Conservation (phyloP, 176 grass and related monocot species). For the Elaeis guineensis region DNA sequence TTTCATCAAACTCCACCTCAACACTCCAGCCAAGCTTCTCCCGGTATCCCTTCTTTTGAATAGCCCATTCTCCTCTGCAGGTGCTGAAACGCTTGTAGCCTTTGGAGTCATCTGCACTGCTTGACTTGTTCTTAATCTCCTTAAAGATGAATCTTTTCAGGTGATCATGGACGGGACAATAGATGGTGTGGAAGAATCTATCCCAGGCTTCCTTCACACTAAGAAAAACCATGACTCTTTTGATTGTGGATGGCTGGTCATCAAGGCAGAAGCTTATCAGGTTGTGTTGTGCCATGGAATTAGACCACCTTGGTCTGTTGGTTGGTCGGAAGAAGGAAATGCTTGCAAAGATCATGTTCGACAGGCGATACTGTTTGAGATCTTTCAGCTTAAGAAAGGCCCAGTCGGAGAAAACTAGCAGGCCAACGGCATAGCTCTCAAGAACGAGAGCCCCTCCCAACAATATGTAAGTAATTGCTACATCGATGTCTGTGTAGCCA, state of each 20-base stretch:
- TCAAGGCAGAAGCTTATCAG: slow-evolving; percentile 20
- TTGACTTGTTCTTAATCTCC: slow-evolving; percentile 17
- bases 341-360: background rate
- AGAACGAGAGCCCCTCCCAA: slow-evolving; percentile 31
- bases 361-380: background rate
- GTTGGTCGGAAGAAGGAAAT: background rate
- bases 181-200: slow-evolving; percentile 2
- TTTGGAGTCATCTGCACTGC: background rate
- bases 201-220: background rate
- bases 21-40: background rate
- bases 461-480: slow-evolving; percentile 42
- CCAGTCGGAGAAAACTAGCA: slow-evolving; percentile 20
- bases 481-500: slow-evolving; percentile 9
- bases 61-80: background rate
- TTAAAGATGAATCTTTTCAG: slow-evolving; percentile 24
- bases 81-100: slow-evolving; percentile 8
- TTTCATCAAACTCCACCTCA: background rate
- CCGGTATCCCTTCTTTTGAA: background rate
- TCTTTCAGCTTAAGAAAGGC: background rate
- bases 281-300: slow-evolving; percentile 35
- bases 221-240: background rate
- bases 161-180: background rate
- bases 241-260: background rate
- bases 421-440: background rate
- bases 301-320: slow-evolving; percentile 26